Percentiles rank a stretch among this genome's conserved stretches.
Evolutionary conservation across 2,329 filamentous ascomycete species (phyloP).

Genomic region (Coniochaeta sp.): DNA sequence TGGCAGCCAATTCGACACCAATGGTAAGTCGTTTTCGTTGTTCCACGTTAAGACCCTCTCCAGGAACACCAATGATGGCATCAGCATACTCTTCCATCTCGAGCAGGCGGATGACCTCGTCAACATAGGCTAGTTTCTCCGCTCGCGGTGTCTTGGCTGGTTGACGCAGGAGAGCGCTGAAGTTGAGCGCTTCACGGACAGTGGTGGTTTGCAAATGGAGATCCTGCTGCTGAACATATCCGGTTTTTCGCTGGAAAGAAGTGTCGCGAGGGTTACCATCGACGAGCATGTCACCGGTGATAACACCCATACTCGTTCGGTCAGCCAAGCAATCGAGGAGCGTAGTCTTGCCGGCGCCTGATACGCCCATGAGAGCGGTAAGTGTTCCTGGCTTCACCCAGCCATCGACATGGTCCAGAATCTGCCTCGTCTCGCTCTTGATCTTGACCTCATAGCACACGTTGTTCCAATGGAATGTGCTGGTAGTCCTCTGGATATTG

Average conservation of each 20-base stretch:
- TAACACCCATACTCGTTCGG: slow-evolving; percentile 81
- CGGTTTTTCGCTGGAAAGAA: slow-evolving; percentile 86
- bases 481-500: slow-evolving; percentile 44
- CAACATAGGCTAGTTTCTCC: slow-evolving; percentile 82
- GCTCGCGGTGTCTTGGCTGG: slow-evolving; percentile 61
- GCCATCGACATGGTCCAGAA: slow-evolving; percentile 80
- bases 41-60: slow-evolving; percentile 72
- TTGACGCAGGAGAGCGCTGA: slow-evolving; percentile 79
- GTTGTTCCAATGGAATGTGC: slow-evolving; percentile 79
- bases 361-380: slow-evolving; percentile 86
- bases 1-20: slow-evolving; percentile 90
- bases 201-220: slow-evolving; percentile 78
- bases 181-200: slow-evolving; percentile 80
- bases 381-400: slow-evolving; percentile 91
- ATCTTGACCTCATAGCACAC: slow-evolving; percentile 74
- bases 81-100: slow-evolving; percentile 89
- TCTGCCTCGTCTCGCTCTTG: slow-evolving; percentile 65
- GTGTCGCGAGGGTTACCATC: slow-evolving; percentile 60
- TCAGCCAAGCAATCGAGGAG: slow-evolving; percentile 80
- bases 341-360: slow-evolving; percentile 90
- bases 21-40: slow-evolving; percentile 77
- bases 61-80: slow-evolving; percentile 82
- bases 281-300: slow-evolving; percentile 72
- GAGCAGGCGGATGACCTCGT: slow-evolving; percentile 82
- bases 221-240: slow-evolving; percentile 91